Conservation (phyloP, 148 eudicot genomes). For the Persicaria maculosa region DNA sequence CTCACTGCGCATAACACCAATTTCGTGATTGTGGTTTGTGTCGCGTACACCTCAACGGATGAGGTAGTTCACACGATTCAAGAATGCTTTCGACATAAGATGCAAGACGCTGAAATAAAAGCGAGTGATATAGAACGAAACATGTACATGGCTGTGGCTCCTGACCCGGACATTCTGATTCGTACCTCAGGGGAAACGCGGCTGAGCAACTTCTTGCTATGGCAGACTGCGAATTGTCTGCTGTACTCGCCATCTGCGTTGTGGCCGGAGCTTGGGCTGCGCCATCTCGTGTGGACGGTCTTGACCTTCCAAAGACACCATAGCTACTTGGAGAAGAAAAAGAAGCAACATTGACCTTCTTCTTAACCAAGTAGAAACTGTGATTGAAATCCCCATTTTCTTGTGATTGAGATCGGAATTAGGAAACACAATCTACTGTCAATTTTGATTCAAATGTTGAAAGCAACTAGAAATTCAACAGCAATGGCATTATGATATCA, state of each 20-base stretch:
- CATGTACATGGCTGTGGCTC: constrained; percentile 12
- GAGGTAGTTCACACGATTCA: constrained; percentile 7
- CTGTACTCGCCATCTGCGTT: constrained; percentile 4
- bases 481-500: too few relatives aligned
- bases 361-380: too few relatives aligned
- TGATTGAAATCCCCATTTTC: too few relatives aligned
- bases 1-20: constrained; percentile 1
- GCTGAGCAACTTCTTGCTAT: constrained; percentile 10
- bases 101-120: background rate
- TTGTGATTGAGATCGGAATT: too few relatives aligned
- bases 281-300: constrained; percentile 13
- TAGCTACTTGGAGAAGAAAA: constrained; percentile 11
- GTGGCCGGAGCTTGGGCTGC: constrained; percentile 14
- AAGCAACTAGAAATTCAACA: too few relatives aligned
- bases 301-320: constrained; percentile 14
- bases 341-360: background rate
- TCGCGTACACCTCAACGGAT: constrained; percentile 9
- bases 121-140: background rate
- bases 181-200: constrained; percentile 15
- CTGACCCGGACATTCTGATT: constrained; percentile 13
- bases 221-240: constrained; percentile 12
- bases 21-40: background rate
- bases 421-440: background rate
- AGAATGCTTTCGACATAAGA: background rate
- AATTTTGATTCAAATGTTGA: background rate